Evolutionary conservation across 768 basidiomycete genomes (phyloP).

Genomic region (Rhizopogon vinicolor): DNA sequence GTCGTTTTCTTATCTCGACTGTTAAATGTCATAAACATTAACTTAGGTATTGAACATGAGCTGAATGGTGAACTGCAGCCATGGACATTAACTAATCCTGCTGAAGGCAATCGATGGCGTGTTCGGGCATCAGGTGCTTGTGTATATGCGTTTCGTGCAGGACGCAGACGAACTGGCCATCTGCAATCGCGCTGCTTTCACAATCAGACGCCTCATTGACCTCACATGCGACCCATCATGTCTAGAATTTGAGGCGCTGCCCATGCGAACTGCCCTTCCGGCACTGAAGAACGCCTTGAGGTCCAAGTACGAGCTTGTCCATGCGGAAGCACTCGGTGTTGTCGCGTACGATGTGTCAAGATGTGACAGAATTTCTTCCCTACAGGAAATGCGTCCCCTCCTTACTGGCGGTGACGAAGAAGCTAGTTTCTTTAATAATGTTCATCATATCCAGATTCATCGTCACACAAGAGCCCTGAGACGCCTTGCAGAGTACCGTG

Average conservation of each 20-base stretch:
- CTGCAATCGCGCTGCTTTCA: conserved; percentile 71
- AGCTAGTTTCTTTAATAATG: conserved; percentile 95
- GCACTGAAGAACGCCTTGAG: conserved; percentile 76
- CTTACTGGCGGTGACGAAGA: conserved; percentile 89
- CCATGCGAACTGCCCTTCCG: conserved; percentile 66
- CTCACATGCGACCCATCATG: conserved; percentile 19
- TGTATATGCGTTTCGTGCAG: conserved; percentile 85
- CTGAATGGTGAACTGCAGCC: too few relatives aligned
- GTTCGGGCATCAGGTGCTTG: too few relatives aligned
- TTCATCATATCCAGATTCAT: conserved; percentile 90
- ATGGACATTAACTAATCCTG: too few relatives aligned
- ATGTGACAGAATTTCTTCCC: conserved; percentile 49
- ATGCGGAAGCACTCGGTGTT: conserved; percentile 77
- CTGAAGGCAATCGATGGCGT: too few relatives aligned
- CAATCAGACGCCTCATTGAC: conserved; percentile 71
- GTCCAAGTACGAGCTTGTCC: conserved; percentile 81
- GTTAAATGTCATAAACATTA: too few relatives aligned
- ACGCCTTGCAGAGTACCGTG: conserved; percentile 74
- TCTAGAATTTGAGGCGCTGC: conserved; percentile 45
- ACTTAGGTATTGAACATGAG: too few relatives aligned
- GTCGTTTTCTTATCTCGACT: too few relatives aligned
- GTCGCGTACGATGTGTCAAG: conserved; percentile 68
- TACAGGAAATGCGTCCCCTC: conserved; percentile 79
- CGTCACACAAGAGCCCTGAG: conserved; percentile 83
- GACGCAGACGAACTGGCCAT: conserved; percentile 87